Conservation (phyloP, 2,329 filamentous ascomycete species). For the Tolypocladium paradoxum region DNA sequence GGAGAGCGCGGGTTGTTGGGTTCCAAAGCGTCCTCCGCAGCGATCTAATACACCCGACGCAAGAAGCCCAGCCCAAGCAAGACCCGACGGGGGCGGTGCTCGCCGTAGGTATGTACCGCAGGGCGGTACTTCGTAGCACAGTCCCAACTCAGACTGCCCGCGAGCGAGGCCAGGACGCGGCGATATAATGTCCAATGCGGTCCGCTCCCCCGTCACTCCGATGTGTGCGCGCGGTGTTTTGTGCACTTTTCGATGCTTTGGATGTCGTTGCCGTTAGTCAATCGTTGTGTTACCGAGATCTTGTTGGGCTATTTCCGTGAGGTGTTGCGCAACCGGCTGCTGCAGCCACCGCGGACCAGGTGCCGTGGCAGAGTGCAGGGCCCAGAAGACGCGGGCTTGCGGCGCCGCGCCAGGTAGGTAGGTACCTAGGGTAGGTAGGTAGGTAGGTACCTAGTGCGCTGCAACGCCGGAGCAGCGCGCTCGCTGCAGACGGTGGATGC, state of each 20-base stretch:
- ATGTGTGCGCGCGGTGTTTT: background rate
- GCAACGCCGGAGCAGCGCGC: background rate
- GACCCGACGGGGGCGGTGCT: too few species aligned
- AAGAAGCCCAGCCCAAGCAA: background rate
- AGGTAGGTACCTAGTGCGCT: too few species aligned
- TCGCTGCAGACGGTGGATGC: background rate
- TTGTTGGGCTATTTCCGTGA: background rate
- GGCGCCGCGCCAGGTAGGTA: too few species aligned
- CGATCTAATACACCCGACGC: background rate
- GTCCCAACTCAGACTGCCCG: background rate
- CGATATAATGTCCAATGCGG: background rate
- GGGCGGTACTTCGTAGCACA: too few species aligned
- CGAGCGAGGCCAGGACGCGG: background rate
- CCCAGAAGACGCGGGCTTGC: background rate
- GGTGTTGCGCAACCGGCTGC: background rate
- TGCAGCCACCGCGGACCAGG: background rate
- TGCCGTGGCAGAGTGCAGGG: background rate
- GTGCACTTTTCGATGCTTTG: background rate
- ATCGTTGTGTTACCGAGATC: background rate
- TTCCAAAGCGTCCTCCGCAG: background rate
- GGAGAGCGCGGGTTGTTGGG: background rate
- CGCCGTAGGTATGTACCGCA: too few species aligned
- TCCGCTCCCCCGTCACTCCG: background rate
- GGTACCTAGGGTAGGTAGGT: too few species aligned
- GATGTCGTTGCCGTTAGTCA: background rate